Base-by-base conservation (phyloP, 1,284 basidiomycete species). In the Apiotrichum sp. region DNA sequence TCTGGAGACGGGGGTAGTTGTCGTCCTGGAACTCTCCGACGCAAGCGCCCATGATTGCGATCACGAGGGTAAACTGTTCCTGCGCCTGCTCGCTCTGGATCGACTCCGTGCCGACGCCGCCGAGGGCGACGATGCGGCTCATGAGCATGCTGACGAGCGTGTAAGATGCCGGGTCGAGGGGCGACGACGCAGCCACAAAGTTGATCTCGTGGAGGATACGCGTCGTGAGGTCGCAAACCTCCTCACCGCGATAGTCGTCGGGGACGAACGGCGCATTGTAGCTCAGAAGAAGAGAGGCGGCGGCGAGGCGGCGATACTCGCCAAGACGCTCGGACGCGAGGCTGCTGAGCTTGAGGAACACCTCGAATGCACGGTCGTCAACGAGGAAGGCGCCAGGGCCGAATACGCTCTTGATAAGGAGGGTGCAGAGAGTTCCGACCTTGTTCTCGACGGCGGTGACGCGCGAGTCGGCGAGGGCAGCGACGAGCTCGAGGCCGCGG, bases 1-100 rank as follows among this genome's bases (percentile, higher is more conserved):
- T 84, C 51, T 81, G 77, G 14, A 82, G 71, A 6, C 91, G 83
- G 1, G 92, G 92, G 77, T 87, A 96, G 0, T 82, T 78, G 4
- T 75, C 43, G 55, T 88, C 80, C 1, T 80, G 77, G 6, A 56
- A 95, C 78, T 91, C 86, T 47, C 83, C 84, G 56, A 83, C 83
- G 70, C 98, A 92, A 75, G 89, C 91, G 57, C 83, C 86, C 64
- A 98, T 83, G 60, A 96, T 84, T 61, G 91, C 88, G 31, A 98
- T 78, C 0, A 85, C 82, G 22, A 98, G 80, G 8, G 89, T 82
- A 6, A 96, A 80, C 74, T 98, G 95, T 74, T 98, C 95, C 36
- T 93, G 78, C 0, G 83, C 83, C 60, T 87, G 85, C 50, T 95
- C 92, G 40, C 62, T 73, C 64, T 60, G 87, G 82, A 52, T 84